These are phyloP conservation scores for Stagonosporopsis vannaccii DNA, from an alignment of 2,329 filamentous ascomycete genomes.

Conservation along the genomic window DNA sequence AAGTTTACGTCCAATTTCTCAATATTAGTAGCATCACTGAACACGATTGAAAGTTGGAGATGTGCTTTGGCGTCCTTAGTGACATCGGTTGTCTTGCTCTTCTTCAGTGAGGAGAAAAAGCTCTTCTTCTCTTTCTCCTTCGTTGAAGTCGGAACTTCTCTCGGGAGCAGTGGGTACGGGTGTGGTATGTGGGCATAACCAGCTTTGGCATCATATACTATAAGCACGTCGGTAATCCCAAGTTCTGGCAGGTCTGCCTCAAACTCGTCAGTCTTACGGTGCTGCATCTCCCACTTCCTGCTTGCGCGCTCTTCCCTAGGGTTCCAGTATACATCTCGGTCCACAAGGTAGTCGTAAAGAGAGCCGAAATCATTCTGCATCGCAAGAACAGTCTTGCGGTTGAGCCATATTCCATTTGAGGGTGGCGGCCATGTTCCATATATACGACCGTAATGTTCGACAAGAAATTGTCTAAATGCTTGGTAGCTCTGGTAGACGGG, in stretches of 20 bases:
- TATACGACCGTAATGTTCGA: slow-evolving; percentile 62
- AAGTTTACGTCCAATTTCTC: slow-evolving; percentile 48
- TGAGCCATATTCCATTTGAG: slow-evolving; percentile 61
- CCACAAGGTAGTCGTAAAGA: slow-evolving; percentile 74
- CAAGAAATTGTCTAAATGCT: slow-evolving; percentile 67
- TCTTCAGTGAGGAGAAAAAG: slow-evolving; percentile 44
- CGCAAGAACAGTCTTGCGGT: slow-evolving; percentile 62
- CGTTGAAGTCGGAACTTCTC: slow-evolving; percentile 33
- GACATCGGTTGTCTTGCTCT: slow-evolving; percentile 41
- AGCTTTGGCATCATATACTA: slow-evolving; percentile 69
- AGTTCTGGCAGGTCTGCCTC: slow-evolving; percentile 58
- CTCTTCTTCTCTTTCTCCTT: slow-evolving; percentile 43
- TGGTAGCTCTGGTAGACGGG: slow-evolving; percentile 64
- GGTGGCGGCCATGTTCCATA: slow-evolving; percentile 70
- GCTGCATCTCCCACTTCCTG: slow-evolving; percentile 70
- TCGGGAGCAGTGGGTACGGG: slow-evolving; percentile 70
- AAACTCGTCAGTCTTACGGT: slow-evolving; percentile 45
- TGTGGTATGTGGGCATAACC: slow-evolving; percentile 62
- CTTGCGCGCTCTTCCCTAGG: slow-evolving; percentile 66
- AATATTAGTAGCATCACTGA: slow-evolving; percentile 52
- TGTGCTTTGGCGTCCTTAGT: slow-evolving; percentile 50
- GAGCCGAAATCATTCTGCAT: slow-evolving; percentile 73
- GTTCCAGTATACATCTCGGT: slow-evolving; percentile 72
- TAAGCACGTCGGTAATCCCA: slow-evolving; percentile 71
- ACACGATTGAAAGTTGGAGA: slow-evolving; percentile 49